Percentiles rank a stretch among this genome's conserved stretches.
These are phyloP conservation scores for Beta vulgaris DNA, from an alignment of 148 eudicot genomes.

Conservation along the genomic window DNA sequence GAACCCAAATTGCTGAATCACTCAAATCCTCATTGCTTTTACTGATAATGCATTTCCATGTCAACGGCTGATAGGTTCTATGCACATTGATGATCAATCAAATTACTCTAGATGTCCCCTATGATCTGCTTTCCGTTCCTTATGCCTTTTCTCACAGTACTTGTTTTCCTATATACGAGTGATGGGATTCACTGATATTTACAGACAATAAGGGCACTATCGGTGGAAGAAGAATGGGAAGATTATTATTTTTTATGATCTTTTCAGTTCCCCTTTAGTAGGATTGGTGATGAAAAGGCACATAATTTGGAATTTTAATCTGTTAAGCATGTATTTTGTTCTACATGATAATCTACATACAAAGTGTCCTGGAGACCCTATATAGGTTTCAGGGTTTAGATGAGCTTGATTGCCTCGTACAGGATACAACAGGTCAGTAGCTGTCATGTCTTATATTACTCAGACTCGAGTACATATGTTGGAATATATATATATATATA, in stretches of 20 bases:
- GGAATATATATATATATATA: no score
- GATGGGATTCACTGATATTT: neutral
- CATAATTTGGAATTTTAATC: neutral
- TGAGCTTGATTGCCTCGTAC: neutral
- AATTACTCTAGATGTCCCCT: neutral
- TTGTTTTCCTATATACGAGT: neutral
- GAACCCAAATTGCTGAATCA: neutral
- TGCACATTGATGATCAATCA: neutral
- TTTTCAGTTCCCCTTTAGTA: neutral
- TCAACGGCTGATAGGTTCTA: neutral
- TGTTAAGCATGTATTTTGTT: neutral
- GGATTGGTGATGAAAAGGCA: conserved; percentile 7
- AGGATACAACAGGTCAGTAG: no score
- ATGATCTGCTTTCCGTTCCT: neutral
- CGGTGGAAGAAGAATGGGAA: neutral
- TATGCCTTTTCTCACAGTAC: neutral
- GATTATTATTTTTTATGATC: neutral
- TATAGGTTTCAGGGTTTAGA: conserved; percentile 2
- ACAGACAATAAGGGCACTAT: neutral
- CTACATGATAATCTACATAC: neutral
- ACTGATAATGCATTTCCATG: no score
- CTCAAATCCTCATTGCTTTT: no score
- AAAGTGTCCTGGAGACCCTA: neutral
- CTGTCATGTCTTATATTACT: no score
- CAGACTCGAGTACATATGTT: no score